Conservation (phyloP, 23 red algal species). For the Pyropia haitanensis region DNA sequence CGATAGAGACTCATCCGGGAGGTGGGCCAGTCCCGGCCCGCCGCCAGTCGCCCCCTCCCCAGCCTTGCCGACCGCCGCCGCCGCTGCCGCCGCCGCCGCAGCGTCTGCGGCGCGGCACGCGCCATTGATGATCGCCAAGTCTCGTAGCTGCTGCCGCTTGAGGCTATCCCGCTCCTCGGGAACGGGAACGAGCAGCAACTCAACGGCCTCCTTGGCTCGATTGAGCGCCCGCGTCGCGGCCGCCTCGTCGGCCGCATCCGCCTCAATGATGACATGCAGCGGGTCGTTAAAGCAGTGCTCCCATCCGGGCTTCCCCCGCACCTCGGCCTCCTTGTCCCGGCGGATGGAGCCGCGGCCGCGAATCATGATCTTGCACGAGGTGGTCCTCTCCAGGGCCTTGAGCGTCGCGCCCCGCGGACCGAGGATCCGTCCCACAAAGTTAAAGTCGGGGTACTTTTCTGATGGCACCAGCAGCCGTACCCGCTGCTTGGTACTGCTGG, state of each 20-base stretch:
- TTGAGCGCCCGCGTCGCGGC: conserved; percentile 46
- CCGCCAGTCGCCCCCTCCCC: too few species aligned
- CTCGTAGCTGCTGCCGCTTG: conserved; percentile 89
- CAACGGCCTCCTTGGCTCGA: conserved; percentile 82
- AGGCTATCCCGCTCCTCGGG: conserved; percentile 82
- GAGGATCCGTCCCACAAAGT: conserved; percentile 90
- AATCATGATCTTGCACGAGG: conserved; percentile 96
- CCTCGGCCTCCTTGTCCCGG: conserved; percentile 92
- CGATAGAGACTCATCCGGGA: too few species aligned
- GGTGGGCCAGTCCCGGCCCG: too few species aligned
- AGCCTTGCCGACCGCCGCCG: too few species aligned
- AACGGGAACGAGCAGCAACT: conserved; percentile 81
- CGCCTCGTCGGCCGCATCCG: conserved; percentile 56
- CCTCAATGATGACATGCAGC: conserved; percentile 88
- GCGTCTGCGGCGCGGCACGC: conserved; percentile 29
- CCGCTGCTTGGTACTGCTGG: background rate
- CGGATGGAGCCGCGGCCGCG: conserved; percentile 87
- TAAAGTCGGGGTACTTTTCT: conserved; percentile 88
- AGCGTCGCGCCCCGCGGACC: conserved; percentile 92
- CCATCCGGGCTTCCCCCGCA: conserved; percentile 91
- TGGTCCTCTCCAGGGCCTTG: conserved; percentile 73
- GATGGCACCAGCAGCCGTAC: conserved; percentile 55
- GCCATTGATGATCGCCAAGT: conserved; percentile 92
- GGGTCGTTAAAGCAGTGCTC: conserved; percentile 93
- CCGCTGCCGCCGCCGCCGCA: too few species aligned